These are phyloP conservation scores for Turritis glabra DNA, from an alignment of 345 rosid genomes.

Conservation along the genomic window DNA sequence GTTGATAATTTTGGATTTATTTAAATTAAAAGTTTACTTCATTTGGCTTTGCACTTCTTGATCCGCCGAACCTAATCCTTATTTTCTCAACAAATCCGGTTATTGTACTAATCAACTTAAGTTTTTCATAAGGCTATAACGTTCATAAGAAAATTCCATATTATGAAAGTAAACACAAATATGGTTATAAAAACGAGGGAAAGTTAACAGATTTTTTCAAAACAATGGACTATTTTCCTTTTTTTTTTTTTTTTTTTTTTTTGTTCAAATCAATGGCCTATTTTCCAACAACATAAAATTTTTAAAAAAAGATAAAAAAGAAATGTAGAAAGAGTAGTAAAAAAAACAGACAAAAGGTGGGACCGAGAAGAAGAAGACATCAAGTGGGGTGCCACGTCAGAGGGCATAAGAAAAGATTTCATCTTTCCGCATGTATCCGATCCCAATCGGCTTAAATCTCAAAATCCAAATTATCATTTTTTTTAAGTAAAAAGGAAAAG, in stretches of 20 bases:
- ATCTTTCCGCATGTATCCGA: conserved; percentile 39
- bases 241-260: too few species aligned
- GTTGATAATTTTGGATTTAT: neutral
- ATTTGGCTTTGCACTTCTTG: conserved; percentile 12
- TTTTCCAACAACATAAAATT: conserved; percentile 5
- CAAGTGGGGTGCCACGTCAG: conserved; percentile 43
- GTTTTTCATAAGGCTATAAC: neutral
- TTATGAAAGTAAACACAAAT: neutral
- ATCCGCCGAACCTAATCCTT: conserved; percentile 31
- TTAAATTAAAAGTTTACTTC: conserved; percentile 1
- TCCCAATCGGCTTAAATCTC: conserved; percentile 32
- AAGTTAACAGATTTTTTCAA: neutral
- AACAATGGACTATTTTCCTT: neutral
- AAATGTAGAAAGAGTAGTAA: neutral
- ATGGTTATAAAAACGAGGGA: neutral
- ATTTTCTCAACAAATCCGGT: neutral
- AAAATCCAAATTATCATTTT: neutral
- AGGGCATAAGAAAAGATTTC: conserved; percentile 37
- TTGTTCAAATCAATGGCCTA: neutral
- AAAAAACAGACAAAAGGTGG: conserved; percentile 14
- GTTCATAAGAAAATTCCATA: neutral
- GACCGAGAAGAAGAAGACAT: conserved; percentile 33
- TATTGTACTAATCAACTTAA: neutral
- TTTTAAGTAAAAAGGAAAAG: neutral
- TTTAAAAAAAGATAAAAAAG: neutral